Evolutionary conservation across 768 basidiomycete genomes (phyloP).

Genomic region (Tylopilus sp.): DNA sequence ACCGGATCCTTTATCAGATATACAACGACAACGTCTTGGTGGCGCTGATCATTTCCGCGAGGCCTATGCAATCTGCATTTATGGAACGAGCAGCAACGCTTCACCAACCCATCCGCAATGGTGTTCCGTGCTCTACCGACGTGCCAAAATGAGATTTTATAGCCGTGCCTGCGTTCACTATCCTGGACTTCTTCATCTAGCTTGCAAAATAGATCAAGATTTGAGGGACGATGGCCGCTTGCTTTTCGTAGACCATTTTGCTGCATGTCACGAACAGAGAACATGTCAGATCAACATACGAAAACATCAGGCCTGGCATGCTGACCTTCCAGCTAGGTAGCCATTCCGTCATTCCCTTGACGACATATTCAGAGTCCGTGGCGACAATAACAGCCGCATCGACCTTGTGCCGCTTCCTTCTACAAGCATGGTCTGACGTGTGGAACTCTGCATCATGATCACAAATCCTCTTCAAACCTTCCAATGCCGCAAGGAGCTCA

Average conservation of each 20-base stretch:
- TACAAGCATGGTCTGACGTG: too few relatives aligned
- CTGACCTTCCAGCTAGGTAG: slow-evolving; percentile 5
- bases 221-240: not conserved
- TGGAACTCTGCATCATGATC: not conserved
- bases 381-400: not conserved
- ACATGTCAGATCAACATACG: not conserved
- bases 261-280: not conserved
- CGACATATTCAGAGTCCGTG: slow-evolving; percentile 8
- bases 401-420: too few relatives aligned
- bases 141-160: slow-evolving; percentile 25
- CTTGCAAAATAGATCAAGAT: slow-evolving; percentile 7
- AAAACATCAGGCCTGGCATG: too few relatives aligned
- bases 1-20: not conserved
- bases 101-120: slow-evolving; percentile 22
- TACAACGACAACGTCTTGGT: not conserved
- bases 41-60: not conserved
- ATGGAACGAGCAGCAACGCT: not conserved
- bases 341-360: slow-evolving; percentile 8
- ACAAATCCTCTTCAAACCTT: slow-evolving; percentile 14
- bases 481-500: slow-evolving; percentile 30
- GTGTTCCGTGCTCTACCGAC: slow-evolving; percentile 21
- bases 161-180: not conserved
- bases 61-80: not conserved
- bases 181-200: not conserved
- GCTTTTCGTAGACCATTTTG: not conserved